phyloP scores from a whole-genome alignment of 495 filamentous ascomycete species.

The Podospora anserina region DNA sequence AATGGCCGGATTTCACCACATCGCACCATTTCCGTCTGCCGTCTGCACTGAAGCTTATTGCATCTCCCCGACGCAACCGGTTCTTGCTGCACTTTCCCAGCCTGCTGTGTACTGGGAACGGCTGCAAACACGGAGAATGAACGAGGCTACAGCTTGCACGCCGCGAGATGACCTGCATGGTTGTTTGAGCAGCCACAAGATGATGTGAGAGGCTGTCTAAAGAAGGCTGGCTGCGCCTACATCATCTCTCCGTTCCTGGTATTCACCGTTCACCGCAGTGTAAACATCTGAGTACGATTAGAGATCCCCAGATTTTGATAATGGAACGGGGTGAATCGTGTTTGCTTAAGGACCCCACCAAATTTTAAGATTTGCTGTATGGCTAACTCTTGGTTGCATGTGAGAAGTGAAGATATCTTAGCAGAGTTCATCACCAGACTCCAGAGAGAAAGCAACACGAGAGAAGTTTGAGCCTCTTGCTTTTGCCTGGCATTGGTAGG shows the following conservation, averaged over 20 bases:
- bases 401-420: not conserved
- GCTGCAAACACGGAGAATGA: not conserved
- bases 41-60: not conserved
- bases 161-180: not conserved
- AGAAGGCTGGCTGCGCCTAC: not conserved
- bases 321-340: not conserved
- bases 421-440: too few relatives aligned
- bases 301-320: not conserved
- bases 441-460: too few relatives aligned
- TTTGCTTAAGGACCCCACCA: not conserved
- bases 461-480: not conserved
- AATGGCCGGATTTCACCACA: not conserved
- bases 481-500: not conserved
- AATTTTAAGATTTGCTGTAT: not conserved
- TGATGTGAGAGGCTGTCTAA: not conserved
- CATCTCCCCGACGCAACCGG: not conserved
- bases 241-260: not conserved
- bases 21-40: not conserved
- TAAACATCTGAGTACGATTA: too few relatives aligned
- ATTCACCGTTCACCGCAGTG: not conserved
- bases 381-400: not conserved
- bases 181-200: not conserved
- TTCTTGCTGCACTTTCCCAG: not conserved
- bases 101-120: not conserved
- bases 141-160: not conserved